Base-by-base conservation (phyloP, 139 green algal genomes). In the Chlorella sp. region DNA sequence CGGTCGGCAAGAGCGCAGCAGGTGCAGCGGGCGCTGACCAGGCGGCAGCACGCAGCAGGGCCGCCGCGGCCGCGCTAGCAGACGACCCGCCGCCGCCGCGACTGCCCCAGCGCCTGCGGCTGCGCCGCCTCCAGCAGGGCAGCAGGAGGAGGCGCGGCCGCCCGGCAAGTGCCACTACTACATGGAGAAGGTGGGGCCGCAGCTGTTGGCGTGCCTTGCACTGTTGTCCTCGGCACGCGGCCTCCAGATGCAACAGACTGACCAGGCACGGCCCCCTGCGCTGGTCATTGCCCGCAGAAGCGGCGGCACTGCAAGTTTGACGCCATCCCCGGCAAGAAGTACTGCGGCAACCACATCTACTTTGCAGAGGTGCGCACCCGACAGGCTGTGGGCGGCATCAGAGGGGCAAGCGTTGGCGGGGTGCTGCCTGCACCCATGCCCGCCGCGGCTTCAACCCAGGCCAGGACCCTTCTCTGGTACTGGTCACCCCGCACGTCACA, bases 281-380 rank as follows among this genome's bases (percentile, higher is more conserved):
- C 46, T 11, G 8, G 46, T 11, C 46, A 54, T 2, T 60, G 51
- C 9, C 51, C 51, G 51, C 51, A 60, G 5, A 89, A 89, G 65
- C 43, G 64, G 36, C 73, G 85, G 0, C 56, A 80, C 74, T 89
- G 85, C 85, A 82, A 69, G 60, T 86, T 89, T 22, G 62, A 86
- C 48, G 73, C 80, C 4, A 54, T 69, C 30, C 78, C 74, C 3
- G 85, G 85, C 24, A 36, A 86, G 77, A 22, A 6, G 9, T 87
- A 69, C 67, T 87, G 84, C 54, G 84, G 84, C 38, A 84, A 84
- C 76, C 84, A 87, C 67, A 30, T 87, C 17, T 44, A 58, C 51
- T 60, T 60, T 60, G 51, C 51, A 60, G 51, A 60, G 51, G 51
- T 60, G 51, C 51, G 51, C n/a, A n/a, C n/a, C n/a, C n/a, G n/a